A percentile compares a stretch with the other conserved stretches of the same genome.
phyloP scores from a whole-genome alignment of 306 rosid species.

The Lathyrus aphaca region DNA sequence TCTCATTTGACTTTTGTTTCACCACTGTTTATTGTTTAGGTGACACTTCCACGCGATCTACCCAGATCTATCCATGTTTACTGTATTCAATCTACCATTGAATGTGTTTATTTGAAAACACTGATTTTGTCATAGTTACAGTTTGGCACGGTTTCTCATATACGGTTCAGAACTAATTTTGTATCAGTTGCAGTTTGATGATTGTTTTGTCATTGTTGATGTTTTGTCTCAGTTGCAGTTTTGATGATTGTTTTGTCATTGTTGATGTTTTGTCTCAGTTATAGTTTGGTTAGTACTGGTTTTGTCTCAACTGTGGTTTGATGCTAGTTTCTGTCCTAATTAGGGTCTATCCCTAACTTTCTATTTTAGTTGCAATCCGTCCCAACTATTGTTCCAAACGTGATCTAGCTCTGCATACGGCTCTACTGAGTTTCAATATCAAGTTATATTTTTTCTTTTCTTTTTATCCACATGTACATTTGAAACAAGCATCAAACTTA shows the following conservation, averaged over 20 bases:
- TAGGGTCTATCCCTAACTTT: not conserved
- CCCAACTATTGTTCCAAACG: not conserved
- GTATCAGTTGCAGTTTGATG: not conserved
- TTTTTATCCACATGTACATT: not conserved
- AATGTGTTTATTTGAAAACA: slow-evolving; percentile 8
- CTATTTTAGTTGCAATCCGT: not conserved
- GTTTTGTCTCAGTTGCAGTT: not conserved
- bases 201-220: not conserved
- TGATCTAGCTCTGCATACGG: not conserved
- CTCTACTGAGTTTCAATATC: not conserved
- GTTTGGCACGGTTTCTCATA: not conserved
- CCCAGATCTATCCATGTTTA: not conserved
- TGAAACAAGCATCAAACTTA: not conserved
- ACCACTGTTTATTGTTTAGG: not conserved
- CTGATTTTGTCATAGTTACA: not conserved
- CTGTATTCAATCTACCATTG: not conserved
- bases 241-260: not conserved
- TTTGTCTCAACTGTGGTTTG: not conserved
- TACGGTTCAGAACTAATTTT: not conserved
- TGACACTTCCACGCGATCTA: slow-evolving; percentile 8
- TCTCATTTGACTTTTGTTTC: slow-evolving; percentile 13
- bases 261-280: not conserved
- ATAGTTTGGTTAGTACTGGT: too few relatives aligned
- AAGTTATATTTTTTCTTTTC: not conserved
- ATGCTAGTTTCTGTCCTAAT: not conserved